phyloP scores from a whole-genome alignment of 2,329 filamentous ascomycete genomes.

The Ophiognomonia clavigignenti-juglandacearum region DNA sequence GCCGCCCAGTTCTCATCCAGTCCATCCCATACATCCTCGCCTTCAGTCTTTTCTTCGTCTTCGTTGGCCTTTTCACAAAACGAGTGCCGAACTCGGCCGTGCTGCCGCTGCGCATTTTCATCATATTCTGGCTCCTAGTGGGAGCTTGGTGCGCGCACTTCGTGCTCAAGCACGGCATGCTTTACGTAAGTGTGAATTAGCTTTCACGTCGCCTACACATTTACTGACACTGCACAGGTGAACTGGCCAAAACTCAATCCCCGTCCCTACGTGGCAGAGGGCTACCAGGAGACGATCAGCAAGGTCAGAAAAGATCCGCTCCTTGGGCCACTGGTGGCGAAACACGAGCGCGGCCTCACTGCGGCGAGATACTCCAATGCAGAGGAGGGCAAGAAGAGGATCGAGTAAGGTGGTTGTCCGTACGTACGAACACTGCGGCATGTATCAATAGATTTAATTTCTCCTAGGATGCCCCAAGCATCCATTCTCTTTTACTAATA shows the following conservation, averaged over 20 bases:
- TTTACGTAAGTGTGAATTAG: conserved; percentile 72
- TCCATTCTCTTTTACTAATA: no score
- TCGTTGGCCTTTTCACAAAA: conserved; percentile 69
- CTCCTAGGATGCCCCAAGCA: no score
- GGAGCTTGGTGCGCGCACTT: conserved; percentile 71
- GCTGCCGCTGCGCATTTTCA: conserved; percentile 78
- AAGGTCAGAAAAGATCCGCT: conserved; percentile 79
- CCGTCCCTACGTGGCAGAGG: conserved; percentile 78
- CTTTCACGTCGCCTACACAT: background rate
- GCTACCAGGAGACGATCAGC: conserved; percentile 79
- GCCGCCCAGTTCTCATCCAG: conserved; percentile 81
- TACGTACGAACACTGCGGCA: background rate
- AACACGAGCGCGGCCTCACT: conserved; percentile 79
- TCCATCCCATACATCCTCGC: conserved; percentile 88
- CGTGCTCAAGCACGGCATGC: conserved; percentile 77
- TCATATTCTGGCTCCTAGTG: conserved; percentile 70
- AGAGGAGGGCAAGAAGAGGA: conserved; percentile 98
- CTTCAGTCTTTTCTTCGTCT: conserved; percentile 78
- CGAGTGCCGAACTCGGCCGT: conserved; percentile 67
- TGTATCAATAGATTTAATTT: conserved; percentile 8
- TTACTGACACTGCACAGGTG: conserved; percentile 53
- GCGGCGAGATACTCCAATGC: conserved; percentile 76
- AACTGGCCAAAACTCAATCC: conserved; percentile 98
- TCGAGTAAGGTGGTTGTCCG: conserved; percentile 55
- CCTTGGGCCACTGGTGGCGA: conserved; percentile 68